A percentile compares a stretch with the other conserved stretches of the same genome.
phyloP scores from a whole-genome alignment of 2,329 filamentous ascomycete species.

The Chrysoporthe cubensis region DNA sequence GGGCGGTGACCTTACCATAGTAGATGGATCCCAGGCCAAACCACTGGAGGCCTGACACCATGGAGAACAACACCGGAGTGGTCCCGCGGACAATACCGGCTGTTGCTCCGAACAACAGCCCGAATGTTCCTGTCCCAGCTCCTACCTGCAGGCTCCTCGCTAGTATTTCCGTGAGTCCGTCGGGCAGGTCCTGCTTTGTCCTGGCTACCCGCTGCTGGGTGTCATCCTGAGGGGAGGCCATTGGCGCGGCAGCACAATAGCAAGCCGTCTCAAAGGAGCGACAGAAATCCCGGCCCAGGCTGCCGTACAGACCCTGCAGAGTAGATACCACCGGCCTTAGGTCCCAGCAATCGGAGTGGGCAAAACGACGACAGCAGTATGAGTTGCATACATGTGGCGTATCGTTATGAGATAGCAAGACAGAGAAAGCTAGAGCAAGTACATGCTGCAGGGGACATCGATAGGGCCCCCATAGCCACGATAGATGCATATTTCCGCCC shows the following conservation, averaged over 20 bases:
- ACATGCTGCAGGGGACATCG: neutral
- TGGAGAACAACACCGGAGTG: slow-evolving; percentile 71
- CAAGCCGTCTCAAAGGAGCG: neutral
- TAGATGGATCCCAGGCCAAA: slow-evolving; percentile 77
- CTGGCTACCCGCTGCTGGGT: slow-evolving; percentile 6
- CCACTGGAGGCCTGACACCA: slow-evolving; percentile 78
- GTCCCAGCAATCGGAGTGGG: too few species aligned
- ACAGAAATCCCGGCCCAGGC: neutral
- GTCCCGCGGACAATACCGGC: slow-evolving; percentile 70
- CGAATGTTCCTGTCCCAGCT: slow-evolving; percentile 62
- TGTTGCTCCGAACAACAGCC: slow-evolving; percentile 68
- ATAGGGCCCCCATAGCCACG: neutral
- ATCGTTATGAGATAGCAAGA: neutral
- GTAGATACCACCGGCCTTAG: too few species aligned
- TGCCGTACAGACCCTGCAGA: too few species aligned
- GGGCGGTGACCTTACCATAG: slow-evolving; percentile 57
- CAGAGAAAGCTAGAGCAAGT: neutral
- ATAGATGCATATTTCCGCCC: slow-evolving; percentile 11
- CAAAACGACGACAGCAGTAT: too few species aligned
- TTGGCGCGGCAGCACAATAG: slow-evolving; percentile 10
- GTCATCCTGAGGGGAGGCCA: neutral
- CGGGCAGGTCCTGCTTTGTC: slow-evolving; percentile 41
- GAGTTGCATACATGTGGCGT: too few species aligned
- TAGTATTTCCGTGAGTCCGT: slow-evolving; percentile 50
- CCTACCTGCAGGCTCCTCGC: slow-evolving; percentile 62